Evolutionary conservation across 2,329 filamentous ascomycete genomes (phyloP).

Genomic region (Microdochium trichocladiopsis): DNA sequence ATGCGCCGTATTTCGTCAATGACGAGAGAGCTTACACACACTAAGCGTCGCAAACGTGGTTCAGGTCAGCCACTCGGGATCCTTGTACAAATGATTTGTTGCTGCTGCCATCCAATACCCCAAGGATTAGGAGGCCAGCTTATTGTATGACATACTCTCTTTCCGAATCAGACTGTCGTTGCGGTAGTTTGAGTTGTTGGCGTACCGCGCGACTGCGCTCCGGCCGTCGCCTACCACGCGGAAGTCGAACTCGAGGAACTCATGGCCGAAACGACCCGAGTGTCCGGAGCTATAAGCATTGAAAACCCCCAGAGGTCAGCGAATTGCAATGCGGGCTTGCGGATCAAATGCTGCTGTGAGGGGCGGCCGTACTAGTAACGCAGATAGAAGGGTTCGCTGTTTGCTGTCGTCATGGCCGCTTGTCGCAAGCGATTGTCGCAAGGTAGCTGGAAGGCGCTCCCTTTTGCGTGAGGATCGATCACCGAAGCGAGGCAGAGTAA

Average conservation of each 20-base stretch:
- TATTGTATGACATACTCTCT: conserved; percentile 67
- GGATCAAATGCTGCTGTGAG: too few relatives aligned
- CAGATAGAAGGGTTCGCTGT: conserved; percentile 84
- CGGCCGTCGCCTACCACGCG: conserved; percentile 85
- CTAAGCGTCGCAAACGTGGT: conserved; percentile 35
- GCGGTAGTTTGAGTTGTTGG: conserved; percentile 98
- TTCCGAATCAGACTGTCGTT: conserved; percentile 98
- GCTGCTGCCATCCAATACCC: too few relatives aligned
- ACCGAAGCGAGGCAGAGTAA: too few relatives aligned
- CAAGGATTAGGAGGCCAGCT: too few relatives aligned
- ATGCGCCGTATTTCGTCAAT: conserved; percentile 95
- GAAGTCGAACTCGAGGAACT: conserved; percentile 98
- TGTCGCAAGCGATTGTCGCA: not conserved
- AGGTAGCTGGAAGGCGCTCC: too few relatives aligned
- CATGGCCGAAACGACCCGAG: conserved; percentile 93
- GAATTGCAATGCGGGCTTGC: too few relatives aligned
- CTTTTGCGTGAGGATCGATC: too few relatives aligned
- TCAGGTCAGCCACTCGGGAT: not conserved
- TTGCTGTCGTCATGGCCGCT: conserved; percentile 30
- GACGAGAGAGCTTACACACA: conserved; percentile 90
- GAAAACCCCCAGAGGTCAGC: conserved; percentile 14
- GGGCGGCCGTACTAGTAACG: conserved; percentile 79
- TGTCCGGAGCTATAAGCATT: conserved; percentile 74
- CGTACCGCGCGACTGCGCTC: conserved; percentile 90
- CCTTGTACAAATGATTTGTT: too few relatives aligned